These are phyloP conservation scores for Leavenworthia alabamica DNA, from an alignment of 345 rosid species.

Conservation along the genomic window DNA sequence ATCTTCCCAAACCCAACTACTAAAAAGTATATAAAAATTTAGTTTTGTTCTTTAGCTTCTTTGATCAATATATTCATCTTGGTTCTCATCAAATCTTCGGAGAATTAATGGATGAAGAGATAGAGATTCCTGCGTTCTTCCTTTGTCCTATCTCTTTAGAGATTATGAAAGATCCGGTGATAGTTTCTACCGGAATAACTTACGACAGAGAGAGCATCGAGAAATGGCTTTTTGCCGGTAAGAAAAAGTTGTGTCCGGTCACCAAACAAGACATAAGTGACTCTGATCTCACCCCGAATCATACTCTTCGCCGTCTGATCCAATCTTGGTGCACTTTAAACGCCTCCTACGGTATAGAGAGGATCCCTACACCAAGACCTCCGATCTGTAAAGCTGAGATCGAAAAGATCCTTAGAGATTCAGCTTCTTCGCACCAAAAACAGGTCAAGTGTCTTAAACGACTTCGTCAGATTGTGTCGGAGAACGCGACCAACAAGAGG, in stretches of 20 bases:
- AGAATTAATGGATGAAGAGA: constrained; percentile 45
- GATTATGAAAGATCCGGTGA: constrained; percentile 75
- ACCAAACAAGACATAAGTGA: constrained; percentile 56
- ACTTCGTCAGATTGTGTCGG: constrained; percentile 48
- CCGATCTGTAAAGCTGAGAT: constrained; percentile 52
- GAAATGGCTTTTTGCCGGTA: constrained; percentile 51
- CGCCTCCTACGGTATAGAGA: constrained; percentile 68
- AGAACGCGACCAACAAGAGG: constrained; percentile 52
- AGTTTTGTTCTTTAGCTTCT: neutral
- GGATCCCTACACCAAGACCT: constrained; percentile 86
- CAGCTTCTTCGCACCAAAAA: constrained; percentile 39
- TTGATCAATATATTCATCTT: constrained; percentile 20
- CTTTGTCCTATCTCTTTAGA: constrained; percentile 68
- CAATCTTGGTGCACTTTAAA: constrained; percentile 93
- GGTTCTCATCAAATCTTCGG: neutral
- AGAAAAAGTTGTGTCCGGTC: constrained; percentile 54
- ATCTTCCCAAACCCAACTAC: constrained; percentile 24
- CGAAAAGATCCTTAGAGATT: constrained; percentile 45
- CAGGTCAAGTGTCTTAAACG: constrained; percentile 45
- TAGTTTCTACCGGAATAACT: constrained; percentile 55
- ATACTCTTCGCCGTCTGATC: constrained; percentile 73
- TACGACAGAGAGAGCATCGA: constrained; percentile 68
- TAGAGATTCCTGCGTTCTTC: constrained; percentile 56
- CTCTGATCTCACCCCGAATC: constrained; percentile 73
- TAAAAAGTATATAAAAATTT: neutral